Base-by-base conservation (phyloP, 805 yeast genomes). In the Kodamaea laetipori region DNA sequence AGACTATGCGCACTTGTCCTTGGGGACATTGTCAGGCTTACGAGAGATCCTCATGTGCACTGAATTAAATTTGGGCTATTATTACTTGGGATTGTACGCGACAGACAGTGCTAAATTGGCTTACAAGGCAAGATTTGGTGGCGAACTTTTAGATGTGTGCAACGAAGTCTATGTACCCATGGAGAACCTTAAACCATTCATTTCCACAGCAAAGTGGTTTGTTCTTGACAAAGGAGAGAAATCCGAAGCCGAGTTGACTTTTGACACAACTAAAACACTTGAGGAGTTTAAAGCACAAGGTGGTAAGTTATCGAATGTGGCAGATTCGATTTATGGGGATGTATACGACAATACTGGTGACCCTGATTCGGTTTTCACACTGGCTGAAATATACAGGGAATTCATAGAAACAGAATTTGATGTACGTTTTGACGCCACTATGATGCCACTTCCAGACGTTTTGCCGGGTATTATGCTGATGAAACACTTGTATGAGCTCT, bases 61-160 rank as follows among this genome's bases (percentile, higher is more conserved):
- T 19, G 60, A 74, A 32, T 63, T 80, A 28, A 66, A 69, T 6
- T 36, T 69, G 36, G 71, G 76, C 3, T 80, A 77, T 62, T 87
- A 89, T 57, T 86, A 86, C 53, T 57, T 90, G 63, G 97, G 97
- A 0, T 87, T 80, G 51, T 90, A 82, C 56, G 80, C 88, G 35
- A 81, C 81, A 4, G 90, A 84, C 51, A 87, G 96, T 59, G 71
- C 67, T 0, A 90, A 90, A 61, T 89, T 90, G 96, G 71, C 68
- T 37, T 90, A 90, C 57, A 90, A 90, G 63, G 80, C 75, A 19
- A 77, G 80, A 47, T 89, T 84, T 61, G 92, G 92, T 0, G 94
- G 90, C 4, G 85, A 84, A 50, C 54, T 86, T 4, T 58, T 84
- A 36, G 90, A 86, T 55, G 61, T 80, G 11, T 64, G 73, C 44